Base-by-base conservation (phyloP, 306 rosid species). In the Dryas alaskensis region DNA sequence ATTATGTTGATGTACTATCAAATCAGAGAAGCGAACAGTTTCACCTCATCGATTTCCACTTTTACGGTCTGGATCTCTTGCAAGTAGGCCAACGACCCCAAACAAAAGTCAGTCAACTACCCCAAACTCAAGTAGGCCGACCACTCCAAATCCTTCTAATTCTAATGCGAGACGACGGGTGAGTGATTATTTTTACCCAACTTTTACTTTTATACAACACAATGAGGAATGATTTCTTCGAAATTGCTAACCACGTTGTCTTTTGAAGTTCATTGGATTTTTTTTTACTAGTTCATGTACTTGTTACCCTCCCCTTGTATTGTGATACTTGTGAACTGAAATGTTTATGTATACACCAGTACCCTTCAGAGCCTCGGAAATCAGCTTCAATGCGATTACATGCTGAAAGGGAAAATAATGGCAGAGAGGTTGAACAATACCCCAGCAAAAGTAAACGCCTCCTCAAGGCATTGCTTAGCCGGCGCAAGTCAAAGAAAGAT, bases 401-500 rank as follows among this genome's bases (percentile, higher is more conserved):
- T 7, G 87, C 99, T 8, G 99, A 92, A 79, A 85, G 84, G 72
- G 98, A 84, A 76, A 80, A 75, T 42, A 80, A 75, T 42, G 82
- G 84, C 73, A 90, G 81, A 78, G 97, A 90, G 17, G 68, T 70
- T 4, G 99, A 95, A n/a, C 99, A 88, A 57, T 51, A 79, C 60
- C 97, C 96, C 46, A 92, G 97, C 79, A 95, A 90, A 84, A 92
- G 99, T 78, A 95, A 92, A 80, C 89, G 99, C 53, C 97, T 95
- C 14, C 84, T 95, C 54, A 95, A 90, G 84, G 96, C 99, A 57
- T 81, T 95, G 53, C 96, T 95, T 67, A 95, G 99, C 83, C 87
- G 99, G 76, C 96, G 99, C 76, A 95, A 92, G 84, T 92, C 97
- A 3, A 95, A 92, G 93, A 95, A 92, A 84, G 98, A 95, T 65